Evolutionary conservation across 2,329 filamentous ascomycete species (phyloP).

Genomic region (Colletotrichum orbiculare): DNA sequence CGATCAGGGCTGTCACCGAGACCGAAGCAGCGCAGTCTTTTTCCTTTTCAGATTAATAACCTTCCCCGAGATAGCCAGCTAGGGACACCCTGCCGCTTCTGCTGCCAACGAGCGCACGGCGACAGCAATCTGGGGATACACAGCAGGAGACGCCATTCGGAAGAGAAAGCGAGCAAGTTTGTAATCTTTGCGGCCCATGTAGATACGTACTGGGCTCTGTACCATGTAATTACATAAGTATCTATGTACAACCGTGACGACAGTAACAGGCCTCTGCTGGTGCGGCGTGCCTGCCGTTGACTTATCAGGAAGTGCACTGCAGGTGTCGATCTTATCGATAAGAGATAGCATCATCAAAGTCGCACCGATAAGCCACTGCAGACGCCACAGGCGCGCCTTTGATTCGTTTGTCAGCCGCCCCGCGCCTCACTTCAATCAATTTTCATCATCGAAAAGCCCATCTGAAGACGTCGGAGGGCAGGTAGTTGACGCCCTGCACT

Average conservation of each 20-base stretch:
- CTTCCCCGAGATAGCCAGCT: too few species aligned
- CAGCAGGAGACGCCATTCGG: slow-evolving; percentile 13
- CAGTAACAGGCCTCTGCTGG: too few species aligned
- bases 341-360: background rate
- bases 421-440: slow-evolving; percentile 31
- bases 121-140: slow-evolving; percentile 20
- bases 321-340: slow-evolving; percentile 3
- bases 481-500: slow-evolving; percentile 1
- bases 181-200: too few species aligned
- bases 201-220: too few species aligned
- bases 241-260: too few species aligned
- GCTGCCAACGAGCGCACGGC: background rate
- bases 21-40: too few species aligned
- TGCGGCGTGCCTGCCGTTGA: background rate
- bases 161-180: background rate
- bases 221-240: too few species aligned
- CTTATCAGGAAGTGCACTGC: background rate
- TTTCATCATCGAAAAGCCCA: slow-evolving; percentile 28
- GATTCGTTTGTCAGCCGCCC: slow-evolving; percentile 38
- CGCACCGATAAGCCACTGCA: slow-evolving; percentile 9
- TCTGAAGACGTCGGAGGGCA: background rate
- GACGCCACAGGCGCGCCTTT: slow-evolving; percentile 26
- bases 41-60: too few species aligned
- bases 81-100: background rate
- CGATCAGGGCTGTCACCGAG: too few species aligned